These are phyloP conservation scores for Cercospora sesami DNA, from an alignment of 2,329 filamentous ascomycete species.

Conservation along the genomic window DNA sequence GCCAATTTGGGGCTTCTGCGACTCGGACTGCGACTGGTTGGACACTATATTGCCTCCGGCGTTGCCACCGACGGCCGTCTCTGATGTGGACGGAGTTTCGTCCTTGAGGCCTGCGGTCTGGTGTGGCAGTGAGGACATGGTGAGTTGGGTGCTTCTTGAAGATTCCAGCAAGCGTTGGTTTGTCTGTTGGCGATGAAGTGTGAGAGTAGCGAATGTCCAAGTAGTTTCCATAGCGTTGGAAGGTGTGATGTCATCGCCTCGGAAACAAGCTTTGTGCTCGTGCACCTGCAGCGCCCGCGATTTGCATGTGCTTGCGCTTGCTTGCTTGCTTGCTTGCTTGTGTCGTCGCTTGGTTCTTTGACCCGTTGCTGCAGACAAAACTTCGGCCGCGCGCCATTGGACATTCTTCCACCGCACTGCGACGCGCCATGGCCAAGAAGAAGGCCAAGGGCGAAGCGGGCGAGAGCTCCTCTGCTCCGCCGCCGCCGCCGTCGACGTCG, in stretches of 20 bases:
- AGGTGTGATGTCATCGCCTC: neutral
- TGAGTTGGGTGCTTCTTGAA: neutral
- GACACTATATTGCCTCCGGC: slow-evolving; percentile 25
- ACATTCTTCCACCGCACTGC: neutral
- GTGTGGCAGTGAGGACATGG: slow-evolving; percentile 28
- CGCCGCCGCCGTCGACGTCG: slow-evolving; percentile 43
- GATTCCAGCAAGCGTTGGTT: neutral
- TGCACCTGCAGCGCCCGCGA: slow-evolving; percentile 1
- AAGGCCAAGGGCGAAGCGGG: slow-evolving; percentile 29
- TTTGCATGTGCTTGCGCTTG: slow-evolving; percentile 2
- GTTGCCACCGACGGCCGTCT: slow-evolving; percentile 30
- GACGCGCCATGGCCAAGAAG: slow-evolving; percentile 37
- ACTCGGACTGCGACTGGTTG: slow-evolving; percentile 24
- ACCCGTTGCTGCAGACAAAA: neutral
- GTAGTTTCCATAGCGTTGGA: neutral
- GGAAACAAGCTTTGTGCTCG: slow-evolving; percentile 3
- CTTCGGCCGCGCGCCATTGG: neutral
- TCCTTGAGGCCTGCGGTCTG: slow-evolving; percentile 26
- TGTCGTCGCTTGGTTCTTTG: neutral
- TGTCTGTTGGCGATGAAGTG: neutral
- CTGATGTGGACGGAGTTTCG: slow-evolving; percentile 33
- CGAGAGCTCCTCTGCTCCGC: slow-evolving; percentile 12
- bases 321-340: neutral
- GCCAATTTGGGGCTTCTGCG: slow-evolving; percentile 27
- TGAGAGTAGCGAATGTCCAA: neutral